These are phyloP conservation scores for Lachancea sp. DNA, from an alignment of 805 yeast genomes.

Conservation along the genomic window DNA sequence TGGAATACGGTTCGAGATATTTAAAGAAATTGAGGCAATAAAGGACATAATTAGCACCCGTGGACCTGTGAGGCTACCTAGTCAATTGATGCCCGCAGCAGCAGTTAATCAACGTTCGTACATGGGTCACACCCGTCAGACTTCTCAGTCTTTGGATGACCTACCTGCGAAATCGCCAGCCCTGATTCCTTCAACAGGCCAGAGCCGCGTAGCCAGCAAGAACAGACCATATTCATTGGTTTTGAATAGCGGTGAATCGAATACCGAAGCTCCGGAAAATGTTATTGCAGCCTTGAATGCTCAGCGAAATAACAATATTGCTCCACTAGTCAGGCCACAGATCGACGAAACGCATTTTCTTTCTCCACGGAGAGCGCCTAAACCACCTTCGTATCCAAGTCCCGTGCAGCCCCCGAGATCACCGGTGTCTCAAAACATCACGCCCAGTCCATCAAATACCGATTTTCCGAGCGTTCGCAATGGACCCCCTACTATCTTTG, in stretches of 20 bases:
- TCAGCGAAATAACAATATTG: background rate
- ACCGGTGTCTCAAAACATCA: slow-evolving; percentile 18
- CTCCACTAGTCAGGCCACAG: slow-evolving; percentile 13
- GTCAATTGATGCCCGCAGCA: slow-evolving; percentile 40
- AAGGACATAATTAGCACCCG: slow-evolving; percentile 20
- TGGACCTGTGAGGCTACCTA: slow-evolving; percentile 7
- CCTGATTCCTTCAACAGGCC: slow-evolving; percentile 1
- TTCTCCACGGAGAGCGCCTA: slow-evolving; percentile 71
- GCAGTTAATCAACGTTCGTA: slow-evolving; percentile 18
- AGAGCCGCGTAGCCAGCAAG: slow-evolving; percentile 1
- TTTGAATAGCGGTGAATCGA: slow-evolving; percentile 1
- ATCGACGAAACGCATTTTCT: slow-evolving; percentile 37
- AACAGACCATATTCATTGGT: slow-evolving; percentile 14
- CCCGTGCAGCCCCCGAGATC: slow-evolving; percentile 37
- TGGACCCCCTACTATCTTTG: slow-evolving; percentile 26
- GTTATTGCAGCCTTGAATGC: background rate
- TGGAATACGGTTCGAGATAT: slow-evolving; percentile 91
- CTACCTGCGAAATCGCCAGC: slow-evolving; percentile 15
- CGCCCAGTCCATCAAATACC: slow-evolving; percentile 8
- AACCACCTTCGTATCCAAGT: slow-evolving; percentile 50
- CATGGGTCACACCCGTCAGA: slow-evolving; percentile 7
- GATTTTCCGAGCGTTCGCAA: slow-evolving; percentile 12
- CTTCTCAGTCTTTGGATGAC: slow-evolving; percentile 7
- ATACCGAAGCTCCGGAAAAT: slow-evolving; percentile 2
- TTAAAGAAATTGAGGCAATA: slow-evolving; percentile 77